Evolutionary conservation across 305 asterid genomes (phyloP), one percentile per base, ranked within the genome.

Genomic region (Fraxinus dipetala): DNA sequence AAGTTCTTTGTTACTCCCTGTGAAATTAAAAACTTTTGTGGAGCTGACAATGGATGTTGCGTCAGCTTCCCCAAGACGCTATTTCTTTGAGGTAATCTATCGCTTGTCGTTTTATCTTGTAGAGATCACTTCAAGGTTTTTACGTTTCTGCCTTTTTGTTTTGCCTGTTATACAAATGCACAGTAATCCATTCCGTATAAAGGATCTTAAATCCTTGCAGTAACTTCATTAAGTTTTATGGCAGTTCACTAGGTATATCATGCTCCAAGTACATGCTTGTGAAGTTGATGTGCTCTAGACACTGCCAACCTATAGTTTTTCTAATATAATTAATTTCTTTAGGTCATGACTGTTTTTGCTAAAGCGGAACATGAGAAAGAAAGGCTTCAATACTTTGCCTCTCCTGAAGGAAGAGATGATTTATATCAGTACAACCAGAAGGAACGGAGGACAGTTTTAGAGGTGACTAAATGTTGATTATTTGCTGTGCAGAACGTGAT

Each of bases 401-500:
- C 98, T 11, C 88, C 99, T 35, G 97, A 95, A 93, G 99, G 99
- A 87, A 90, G 99, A 84, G 99, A 95, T 87, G 98, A 95, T 86
- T 82, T 95, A 26, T 94, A 94, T 90, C 91, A 91, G 81, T 95
- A 93, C 91, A 95, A 94, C 88, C 95, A 92, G 89, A 95, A 91
- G 92, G 98, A 95, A 82, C 76, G 97, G 75, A 88, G 99, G 89
- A 95, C 96, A 75, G 97, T 95, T 81, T 87, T 94, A 85, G 99
- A 95, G 98, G 99, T 95, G 83, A 79, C 48, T 43, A 6, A 69
- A 77, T 74, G 48, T 56, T 81, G 73, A 2, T 69, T 81, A n/a
- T 61, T 78, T 80, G 54, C 79, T 56, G 59, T 74, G 65, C 59
- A 8, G 2, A 63, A 77, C 43, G 43, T 13, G 79, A 61, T 30